Percentiles rank a stretch among this genome's conserved stretches.
phyloP scores from a whole-genome alignment of 2,329 filamentous ascomycete species.

The Aphanoascus verrucosus region DNA sequence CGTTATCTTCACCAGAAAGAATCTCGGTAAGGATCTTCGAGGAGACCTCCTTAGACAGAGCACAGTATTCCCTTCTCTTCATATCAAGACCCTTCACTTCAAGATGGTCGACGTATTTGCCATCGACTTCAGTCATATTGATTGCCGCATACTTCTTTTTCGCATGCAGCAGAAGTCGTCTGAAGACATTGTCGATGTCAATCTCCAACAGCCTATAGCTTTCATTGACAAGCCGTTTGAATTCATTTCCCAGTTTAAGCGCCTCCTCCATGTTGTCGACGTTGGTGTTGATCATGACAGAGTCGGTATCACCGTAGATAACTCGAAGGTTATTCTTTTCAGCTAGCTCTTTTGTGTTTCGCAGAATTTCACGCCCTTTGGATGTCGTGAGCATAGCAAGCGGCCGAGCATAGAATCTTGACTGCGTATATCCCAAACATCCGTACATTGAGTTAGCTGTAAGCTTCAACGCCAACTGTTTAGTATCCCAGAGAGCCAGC shows the following conservation, averaged over 20 bases:
- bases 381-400: conserved; percentile 91
- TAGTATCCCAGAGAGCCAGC: conserved; percentile 92
- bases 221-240: conserved; percentile 91
- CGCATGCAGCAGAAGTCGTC: conserved; percentile 81
- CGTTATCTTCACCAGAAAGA: conserved; percentile 83
- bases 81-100: conserved; percentile 98
- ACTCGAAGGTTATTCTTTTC: conserved; percentile 85
- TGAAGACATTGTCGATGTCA: conserved; percentile 95
- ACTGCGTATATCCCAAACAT: conserved; percentile 92
- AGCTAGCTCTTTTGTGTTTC: conserved; percentile 89
- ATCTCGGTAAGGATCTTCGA: conserved; percentile 85
- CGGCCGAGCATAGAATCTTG: conserved; percentile 91
- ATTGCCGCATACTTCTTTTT: conserved; percentile 99
- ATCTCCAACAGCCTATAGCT: conserved; percentile 88
- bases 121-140: conserved; percentile 79
- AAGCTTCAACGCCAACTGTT: conserved; percentile 89
- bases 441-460: conserved; percentile 99
- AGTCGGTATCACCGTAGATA: conserved; percentile 98
- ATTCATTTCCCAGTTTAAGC: conserved; percentile 81
- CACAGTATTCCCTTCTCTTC: conserved; percentile 94
- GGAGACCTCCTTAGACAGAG: conserved; percentile 88
- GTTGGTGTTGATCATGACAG: conserved; percentile 99
- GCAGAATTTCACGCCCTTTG: conserved; percentile 94
- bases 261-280: conserved; percentile 87
- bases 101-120: conserved; percentile 85